phyloP scores from a whole-genome alignment of 2,329 filamentous ascomycete species.

The Colletotrichum godetiae region DNA sequence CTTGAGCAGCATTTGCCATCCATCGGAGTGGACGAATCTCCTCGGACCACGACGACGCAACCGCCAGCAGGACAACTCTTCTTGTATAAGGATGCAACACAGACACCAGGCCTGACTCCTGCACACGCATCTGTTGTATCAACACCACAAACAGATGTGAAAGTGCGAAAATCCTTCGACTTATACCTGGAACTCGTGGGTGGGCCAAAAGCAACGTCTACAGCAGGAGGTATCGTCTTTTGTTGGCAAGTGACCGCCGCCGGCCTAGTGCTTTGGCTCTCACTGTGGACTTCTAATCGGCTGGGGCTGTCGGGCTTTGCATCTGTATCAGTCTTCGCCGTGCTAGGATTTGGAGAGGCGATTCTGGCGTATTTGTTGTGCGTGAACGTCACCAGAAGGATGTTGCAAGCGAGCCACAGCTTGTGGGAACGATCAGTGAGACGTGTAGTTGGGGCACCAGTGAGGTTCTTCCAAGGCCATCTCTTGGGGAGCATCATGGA shows the following conservation, averaged over 20 bases:
- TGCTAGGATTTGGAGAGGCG: not conserved
- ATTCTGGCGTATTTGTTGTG: not conserved
- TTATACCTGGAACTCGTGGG: not conserved
- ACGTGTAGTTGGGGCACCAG: not conserved
- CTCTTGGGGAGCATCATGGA: constrained; percentile 1
- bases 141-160: too few species aligned
- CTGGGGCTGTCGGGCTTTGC: not conserved
- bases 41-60: not conserved
- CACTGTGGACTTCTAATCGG: not conserved
- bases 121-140: too few species aligned
- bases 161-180: not conserved
- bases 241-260: constrained; percentile 1
- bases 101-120: too few species aligned
- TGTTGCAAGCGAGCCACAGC: not conserved
- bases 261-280: not conserved
- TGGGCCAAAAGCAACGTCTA: not conserved
- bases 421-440: constrained; percentile 7
- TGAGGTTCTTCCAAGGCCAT: not conserved
- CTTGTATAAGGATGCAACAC: not conserved
- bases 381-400: not conserved
- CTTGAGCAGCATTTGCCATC: not conserved
- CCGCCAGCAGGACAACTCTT: not conserved
- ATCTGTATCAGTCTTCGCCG: not conserved
- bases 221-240: not conserved
- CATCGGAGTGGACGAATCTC: not conserved